These are phyloP conservation scores for Kodamaea neixiangensis DNA, from an alignment of 805 yeast species.

Conservation along the genomic window DNA sequence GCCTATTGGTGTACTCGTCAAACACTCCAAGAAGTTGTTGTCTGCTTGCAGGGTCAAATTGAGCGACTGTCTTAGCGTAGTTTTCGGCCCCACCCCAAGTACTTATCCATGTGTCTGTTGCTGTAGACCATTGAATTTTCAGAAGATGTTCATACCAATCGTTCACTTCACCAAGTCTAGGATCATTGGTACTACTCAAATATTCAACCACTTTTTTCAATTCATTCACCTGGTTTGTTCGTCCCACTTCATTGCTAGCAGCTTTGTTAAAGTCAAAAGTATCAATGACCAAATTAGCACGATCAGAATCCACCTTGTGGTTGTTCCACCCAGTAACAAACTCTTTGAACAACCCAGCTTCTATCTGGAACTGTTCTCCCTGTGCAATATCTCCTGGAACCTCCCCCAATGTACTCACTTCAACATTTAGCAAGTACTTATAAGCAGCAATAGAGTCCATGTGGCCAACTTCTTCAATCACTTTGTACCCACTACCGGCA, in stretches of 20 bases:
- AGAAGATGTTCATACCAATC: background rate
- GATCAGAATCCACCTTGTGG: background rate
- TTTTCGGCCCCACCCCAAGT: background rate
- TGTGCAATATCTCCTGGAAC: background rate
- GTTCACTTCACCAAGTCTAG: background rate
- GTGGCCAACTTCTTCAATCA: background rate
- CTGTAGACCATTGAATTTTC: background rate
- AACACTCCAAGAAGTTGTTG: background rate
- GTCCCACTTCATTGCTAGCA: background rate
- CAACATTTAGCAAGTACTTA: background rate
- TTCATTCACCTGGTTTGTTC: background rate
- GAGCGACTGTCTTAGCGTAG: background rate
- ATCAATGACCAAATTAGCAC: background rate
- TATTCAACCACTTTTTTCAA: background rate
- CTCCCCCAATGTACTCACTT: background rate
- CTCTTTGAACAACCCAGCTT: background rate
- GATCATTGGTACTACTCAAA: background rate
- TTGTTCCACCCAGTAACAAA: background rate
- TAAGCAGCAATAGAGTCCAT: background rate
- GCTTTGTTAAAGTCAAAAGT: background rate
- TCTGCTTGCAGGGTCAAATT: background rate
- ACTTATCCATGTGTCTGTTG: background rate
- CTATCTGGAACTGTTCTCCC: background rate
- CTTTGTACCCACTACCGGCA: background rate
- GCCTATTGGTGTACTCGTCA: background rate